phyloP scores from a whole-genome alignment of 2,329 filamentous ascomycete genomes.

The Diaporthe sp. region DNA sequence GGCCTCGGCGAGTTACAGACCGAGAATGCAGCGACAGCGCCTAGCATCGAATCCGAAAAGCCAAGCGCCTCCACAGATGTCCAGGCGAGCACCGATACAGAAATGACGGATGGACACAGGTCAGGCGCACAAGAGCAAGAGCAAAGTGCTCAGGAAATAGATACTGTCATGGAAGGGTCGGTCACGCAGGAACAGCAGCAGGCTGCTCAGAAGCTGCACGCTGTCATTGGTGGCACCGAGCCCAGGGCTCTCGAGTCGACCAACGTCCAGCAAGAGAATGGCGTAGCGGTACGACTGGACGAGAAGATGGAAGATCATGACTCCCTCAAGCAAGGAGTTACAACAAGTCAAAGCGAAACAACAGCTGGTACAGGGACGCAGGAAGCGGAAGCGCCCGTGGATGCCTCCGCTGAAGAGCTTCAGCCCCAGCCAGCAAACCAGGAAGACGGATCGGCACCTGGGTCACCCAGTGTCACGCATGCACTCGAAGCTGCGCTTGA shows the following conservation, averaged over 20 bases:
- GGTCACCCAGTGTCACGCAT: constrained; percentile 44
- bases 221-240: background rate
- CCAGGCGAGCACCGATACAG: constrained; percentile 19
- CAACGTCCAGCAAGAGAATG: background rate
- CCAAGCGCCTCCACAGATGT: constrained; percentile 37
- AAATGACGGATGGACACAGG: constrained; percentile 8
- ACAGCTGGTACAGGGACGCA: background rate
- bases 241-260: background rate
- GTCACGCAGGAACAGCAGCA: background rate
- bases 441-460: constrained; percentile 19
- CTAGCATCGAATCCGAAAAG: constrained; percentile 45
- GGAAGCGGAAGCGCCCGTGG: background rate
- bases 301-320: constrained; percentile 30
- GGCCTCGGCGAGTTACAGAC: constrained; percentile 49
- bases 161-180: background rate
- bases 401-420: background rate
- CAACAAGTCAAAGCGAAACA: background rate
- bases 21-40: constrained; percentile 44
- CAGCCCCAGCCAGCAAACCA: constrained; percentile 5
- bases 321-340: background rate
- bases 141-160: background rate
- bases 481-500: constrained; percentile 47
- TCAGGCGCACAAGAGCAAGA: background rate
- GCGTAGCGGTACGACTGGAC: constrained; percentile 7
- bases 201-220: background rate